Evolutionary conservation across 768 basidiomycete genomes (phyloP), one percentile per base, ranked within the genome.

Genomic region (Suillus cothurnatus): DNA sequence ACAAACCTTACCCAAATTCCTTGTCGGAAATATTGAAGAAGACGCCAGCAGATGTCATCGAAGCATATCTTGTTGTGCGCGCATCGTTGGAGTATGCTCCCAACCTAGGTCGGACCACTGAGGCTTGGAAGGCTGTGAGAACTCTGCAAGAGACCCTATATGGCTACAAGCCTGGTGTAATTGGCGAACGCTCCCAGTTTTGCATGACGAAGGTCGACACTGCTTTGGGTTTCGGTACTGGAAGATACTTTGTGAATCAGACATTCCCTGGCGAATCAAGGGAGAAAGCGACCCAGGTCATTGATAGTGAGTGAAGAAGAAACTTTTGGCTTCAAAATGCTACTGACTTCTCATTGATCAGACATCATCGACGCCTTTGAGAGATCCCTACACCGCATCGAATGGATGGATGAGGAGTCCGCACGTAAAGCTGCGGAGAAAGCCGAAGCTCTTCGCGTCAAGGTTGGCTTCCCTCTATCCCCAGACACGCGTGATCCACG

Each of bases 371-470:
- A 86, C 28, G 83, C 95, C 0, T 99, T 99, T 82, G 89, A 95
- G 73, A 77, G 77, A 21, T 93, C 93, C 5, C 80, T 99, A 23
- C 76, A 82, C 5, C 74, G 85, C 61, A 84, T 97, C 60, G 84
- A 88, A 23, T 99, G 97, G 97, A 94, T 99, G 91, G 97, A 99
- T 73, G 77, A 88, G 56, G 78, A 87, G 68, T 94, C 94, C 3
- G 89, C 93, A 14, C 80, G 81, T 47, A 93, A 89, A 63, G 97
- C 97, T 6, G 87, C 89, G 17, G 86, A 90, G 72, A 99, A 99
- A 84, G 93, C 89, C 32, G 65, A 71, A 60, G 47, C 34, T 43
- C 67, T 67, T 61, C 87, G 89, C 34, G 85, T 94, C 75, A 97
- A 98, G 82, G 92, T 99, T 67, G 97, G 97, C 64, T 99, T 89